Conservation (phyloP, 371 early-diverging fungal genomes). For the Mucor racemosus region DNA sequence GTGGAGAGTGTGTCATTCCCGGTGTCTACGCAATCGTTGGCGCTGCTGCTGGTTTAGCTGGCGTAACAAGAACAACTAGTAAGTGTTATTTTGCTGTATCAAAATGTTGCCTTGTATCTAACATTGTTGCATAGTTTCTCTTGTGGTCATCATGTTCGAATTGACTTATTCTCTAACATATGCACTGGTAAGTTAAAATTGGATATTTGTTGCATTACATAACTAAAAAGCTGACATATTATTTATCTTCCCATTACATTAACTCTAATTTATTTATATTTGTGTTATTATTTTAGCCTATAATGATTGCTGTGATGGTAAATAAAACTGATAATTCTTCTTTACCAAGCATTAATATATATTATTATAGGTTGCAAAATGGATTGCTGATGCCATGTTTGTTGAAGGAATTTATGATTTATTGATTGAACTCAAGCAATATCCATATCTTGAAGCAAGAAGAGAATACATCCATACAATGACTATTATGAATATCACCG, state of each 20-base stretch:
- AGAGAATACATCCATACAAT: conserved; percentile 73
- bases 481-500: conserved; percentile 49
- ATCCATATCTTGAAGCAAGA: conserved; percentile 88
- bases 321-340: neutral
- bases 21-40: conserved; percentile 97
- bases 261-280: no score
- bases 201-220: neutral
- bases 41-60: conserved; percentile 90
- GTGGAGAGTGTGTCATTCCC: conserved; percentile 81
- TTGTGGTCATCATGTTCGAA: conserved; percentile 95
- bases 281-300: conserved; percentile 58
- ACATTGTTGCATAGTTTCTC: conserved; percentile 60
- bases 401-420: conserved; percentile 86
- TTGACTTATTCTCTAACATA: conserved; percentile 89
- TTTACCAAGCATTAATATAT: neutral
- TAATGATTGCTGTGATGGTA: conserved; percentile 90
- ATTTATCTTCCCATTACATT: neutral
- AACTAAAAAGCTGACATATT: neutral
- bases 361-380: conserved; percentile 62
- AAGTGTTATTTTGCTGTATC: neutral
- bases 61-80: conserved; percentile 91
- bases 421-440: conserved; percentile 76
- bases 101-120: neutral
- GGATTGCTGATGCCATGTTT: conserved; percentile 83
- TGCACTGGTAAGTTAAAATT: conserved; percentile 41